Base-by-base conservation (phyloP, 495 filamentous ascomycete species). In the Viridothelium virens region DNA sequence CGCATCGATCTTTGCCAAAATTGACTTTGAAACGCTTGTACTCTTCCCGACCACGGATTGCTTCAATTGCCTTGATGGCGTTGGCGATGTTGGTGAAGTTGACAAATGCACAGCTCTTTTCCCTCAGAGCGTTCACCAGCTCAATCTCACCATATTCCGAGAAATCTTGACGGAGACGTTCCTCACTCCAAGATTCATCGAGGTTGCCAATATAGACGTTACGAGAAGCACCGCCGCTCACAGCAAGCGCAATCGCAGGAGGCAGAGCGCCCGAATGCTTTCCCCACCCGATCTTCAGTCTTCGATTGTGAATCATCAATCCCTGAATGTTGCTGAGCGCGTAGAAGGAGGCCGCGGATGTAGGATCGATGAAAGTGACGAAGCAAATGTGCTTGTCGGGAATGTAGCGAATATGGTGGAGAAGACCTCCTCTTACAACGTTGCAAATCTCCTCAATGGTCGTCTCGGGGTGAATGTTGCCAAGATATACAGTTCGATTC, bases 361-460 rank as follows among this genome's bases (percentile, higher is more conserved):
- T 98, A 41, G 94, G 94, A 77, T 98, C 94, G 75, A 98, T 97
- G 79, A 98, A 98, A 2, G 94, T 98, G 47, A 98, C 94, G 71
- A 98, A 98, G 81, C 94, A 98, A 71, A 97, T 98, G 77, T 98
- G 94, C 83, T 98, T 98, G 80, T 98, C 94, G 36, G 94, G 95
- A 70, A 98, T 98, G 78, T 97, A 98, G 64, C 94, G 91, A 77
- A 98, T 94, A 76, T 98, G 94, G 75, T 98, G 94, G 72, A 98
- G 80, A 66, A 97, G 81, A 68, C 92, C 92, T 53, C 92, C 92
- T 62, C 92, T 87, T 37, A 97, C 92, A 61, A 97, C 92, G 72
- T 97, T 97, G 81, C 92, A 97, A 63, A 74, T 74, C 67, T 74
- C 72, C 63, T 74, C 72, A 65, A 70, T 72, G 16, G 94, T 97